A percentile compares a stretch with the other conserved stretches of the same genome.
Evolutionary conservation across 352 stramenopile species (phyloP).

Genomic region (Phytophthora syringae): DNA sequence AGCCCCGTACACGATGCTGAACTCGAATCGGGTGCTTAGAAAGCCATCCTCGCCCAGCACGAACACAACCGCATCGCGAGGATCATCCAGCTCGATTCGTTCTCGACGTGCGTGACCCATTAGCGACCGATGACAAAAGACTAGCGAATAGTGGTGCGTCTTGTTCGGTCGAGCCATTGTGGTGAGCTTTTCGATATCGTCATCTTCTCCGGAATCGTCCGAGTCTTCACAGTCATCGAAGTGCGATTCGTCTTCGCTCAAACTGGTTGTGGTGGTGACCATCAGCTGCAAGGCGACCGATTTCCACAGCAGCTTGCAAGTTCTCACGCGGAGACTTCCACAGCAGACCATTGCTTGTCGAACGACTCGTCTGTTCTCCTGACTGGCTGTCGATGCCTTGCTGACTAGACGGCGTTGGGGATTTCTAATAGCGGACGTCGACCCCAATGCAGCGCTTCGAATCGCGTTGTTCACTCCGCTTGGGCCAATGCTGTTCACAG

Average conservation of each 20-base stretch:
- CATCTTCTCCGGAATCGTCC: slow-evolving; percentile 24
- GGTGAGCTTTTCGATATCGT: slow-evolving; percentile 34
- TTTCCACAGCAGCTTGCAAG: slow-evolving; percentile 48
- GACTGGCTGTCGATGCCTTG: slow-evolving; percentile 10
- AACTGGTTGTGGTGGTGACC: slow-evolving; percentile 32
- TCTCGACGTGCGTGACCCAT: slow-evolving; percentile 36
- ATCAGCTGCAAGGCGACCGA: slow-evolving; percentile 36
- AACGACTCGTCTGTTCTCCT: slow-evolving; percentile 29
- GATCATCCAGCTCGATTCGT: slow-evolving; percentile 32
- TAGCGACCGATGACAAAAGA: slow-evolving; percentile 37
- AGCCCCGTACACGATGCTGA: slow-evolving; percentile 35
- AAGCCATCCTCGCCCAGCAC: slow-evolving; percentile 32
- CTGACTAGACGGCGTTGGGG: slow-evolving; percentile 3
- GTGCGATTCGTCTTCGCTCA: slow-evolving; percentile 27
- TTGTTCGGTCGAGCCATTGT: slow-evolving; percentile 34
- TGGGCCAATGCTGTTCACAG: slow-evolving; percentile 2
- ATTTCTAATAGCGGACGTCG: slow-evolving; percentile 13
- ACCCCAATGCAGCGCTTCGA: slow-evolving; percentile 20
- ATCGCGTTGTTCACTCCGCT: slow-evolving; percentile 16
- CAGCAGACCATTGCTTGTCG: slow-evolving; percentile 30
- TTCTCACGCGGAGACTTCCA: slow-evolving; percentile 37
- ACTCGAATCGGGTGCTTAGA: slow-evolving; percentile 42
- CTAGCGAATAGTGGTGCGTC: slow-evolving; percentile 38
- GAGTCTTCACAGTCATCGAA: slow-evolving; percentile 34
- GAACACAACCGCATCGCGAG: slow-evolving; percentile 24